A percentile compares a stretch with the other conserved stretches of the same genome.
Conservation (phyloP, 129 eudicot species). For the Apium graveolens region DNA sequence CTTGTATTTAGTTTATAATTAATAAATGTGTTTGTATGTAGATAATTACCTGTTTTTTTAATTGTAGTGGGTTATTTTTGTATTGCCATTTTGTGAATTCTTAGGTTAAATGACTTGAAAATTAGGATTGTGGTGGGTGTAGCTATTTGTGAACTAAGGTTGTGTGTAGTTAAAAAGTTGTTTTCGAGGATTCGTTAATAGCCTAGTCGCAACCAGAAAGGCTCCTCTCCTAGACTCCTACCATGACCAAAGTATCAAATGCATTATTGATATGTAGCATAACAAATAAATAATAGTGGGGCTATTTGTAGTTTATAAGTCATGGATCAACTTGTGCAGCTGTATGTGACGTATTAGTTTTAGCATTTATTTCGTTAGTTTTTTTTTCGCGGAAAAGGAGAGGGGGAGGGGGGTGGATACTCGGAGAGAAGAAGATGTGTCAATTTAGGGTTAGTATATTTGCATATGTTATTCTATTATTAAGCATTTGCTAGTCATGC, state of each 20-base stretch:
- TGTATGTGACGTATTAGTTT: not conserved
- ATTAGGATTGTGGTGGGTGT: not conserved
- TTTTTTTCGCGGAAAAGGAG: too few relatives aligned
- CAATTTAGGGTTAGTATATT: not conserved
- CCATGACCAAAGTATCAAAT: not conserved
- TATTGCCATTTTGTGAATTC: not conserved
- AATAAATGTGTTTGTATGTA: not conserved
- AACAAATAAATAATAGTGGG: not conserved
- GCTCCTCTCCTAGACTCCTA: not conserved
- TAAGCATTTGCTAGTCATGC: not conserved
- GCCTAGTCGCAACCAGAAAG: not conserved
- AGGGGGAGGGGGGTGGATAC: not conserved
- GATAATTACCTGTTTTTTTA: not conserved
- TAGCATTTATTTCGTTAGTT: not conserved
- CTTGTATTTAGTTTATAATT: not conserved
- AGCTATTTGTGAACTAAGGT: not conserved
- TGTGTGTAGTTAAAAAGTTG: not conserved
- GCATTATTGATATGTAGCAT: not conserved
- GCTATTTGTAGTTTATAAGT: not conserved
- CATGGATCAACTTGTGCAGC: slow-evolving; percentile 1
- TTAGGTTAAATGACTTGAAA: not conserved
- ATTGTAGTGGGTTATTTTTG: not conserved
- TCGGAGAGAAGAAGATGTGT: not conserved
- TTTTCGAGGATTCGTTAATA: not conserved
- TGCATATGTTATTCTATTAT: not conserved